phyloP scores from a whole-genome alignment of 257 asterid genomes.

The Scutellaria barbata region DNA sequence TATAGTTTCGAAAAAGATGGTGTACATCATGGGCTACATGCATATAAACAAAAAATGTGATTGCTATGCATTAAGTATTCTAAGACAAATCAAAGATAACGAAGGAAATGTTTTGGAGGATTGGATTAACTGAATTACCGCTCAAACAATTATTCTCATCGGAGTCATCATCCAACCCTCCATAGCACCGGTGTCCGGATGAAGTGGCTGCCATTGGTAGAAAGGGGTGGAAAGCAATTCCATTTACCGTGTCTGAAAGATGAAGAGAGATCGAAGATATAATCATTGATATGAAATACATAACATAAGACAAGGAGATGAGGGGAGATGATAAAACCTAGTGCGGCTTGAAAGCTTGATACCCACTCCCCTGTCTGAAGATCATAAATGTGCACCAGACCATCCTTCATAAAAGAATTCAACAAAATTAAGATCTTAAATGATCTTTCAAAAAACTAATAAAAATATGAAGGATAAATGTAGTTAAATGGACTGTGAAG shows the following conservation, averaged over 20 bases:
- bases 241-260: constrained; percentile 79
- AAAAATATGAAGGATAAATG: no score
- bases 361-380: constrained; percentile 94
- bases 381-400: constrained; percentile 86
- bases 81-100: constrained; percentile 13
- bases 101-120: neutral
- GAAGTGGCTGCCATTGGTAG: constrained; percentile 91
- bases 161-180: constrained; percentile 59
- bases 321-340: constrained; percentile 46
- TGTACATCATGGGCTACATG: neutral
- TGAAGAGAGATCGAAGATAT: constrained; percentile 23
- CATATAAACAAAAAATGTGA: neutral
- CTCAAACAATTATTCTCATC: constrained; percentile 47
- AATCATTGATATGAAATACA: constrained; percentile 17
- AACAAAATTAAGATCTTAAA: constrained; percentile 20
- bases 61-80: neutral
- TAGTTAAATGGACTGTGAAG: constrained; percentile 12
- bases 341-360: constrained; percentile 88
- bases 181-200: constrained; percentile 87
- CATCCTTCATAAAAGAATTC: constrained; percentile 60
- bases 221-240: constrained; percentile 83
- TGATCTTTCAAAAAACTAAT: no score
- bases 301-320: neutral
- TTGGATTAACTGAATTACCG: constrained; percentile 50
- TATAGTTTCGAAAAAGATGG: neutral